phyloP scores from a whole-genome alignment of 257 asterid genomes.

The Rubia yunnanensis region DNA sequence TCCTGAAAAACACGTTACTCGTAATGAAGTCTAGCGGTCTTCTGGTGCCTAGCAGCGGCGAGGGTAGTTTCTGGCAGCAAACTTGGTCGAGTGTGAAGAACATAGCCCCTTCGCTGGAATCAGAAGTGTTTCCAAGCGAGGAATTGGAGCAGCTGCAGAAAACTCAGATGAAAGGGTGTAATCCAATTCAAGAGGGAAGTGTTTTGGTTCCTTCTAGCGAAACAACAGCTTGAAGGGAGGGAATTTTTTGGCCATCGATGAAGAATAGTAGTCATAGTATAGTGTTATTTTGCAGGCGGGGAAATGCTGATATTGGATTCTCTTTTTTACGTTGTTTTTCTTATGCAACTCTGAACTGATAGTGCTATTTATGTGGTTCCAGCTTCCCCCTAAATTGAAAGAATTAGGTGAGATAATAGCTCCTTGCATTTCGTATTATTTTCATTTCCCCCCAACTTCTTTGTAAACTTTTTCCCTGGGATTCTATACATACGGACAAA shows the following conservation, averaged over 20 bases:
- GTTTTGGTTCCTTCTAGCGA: constrained; percentile 49
- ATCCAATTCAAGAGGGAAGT: constrained; percentile 29
- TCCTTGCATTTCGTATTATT: not conserved
- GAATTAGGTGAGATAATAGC: not conserved
- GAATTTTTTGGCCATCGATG: not conserved
- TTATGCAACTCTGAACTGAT: not conserved
- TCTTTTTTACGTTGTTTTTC: not conserved
- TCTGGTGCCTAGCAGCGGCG: constrained; percentile 48
- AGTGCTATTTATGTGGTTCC: not conserved
- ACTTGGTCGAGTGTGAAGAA: constrained; percentile 76
- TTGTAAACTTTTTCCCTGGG: too few species aligned
- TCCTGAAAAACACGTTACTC: constrained; percentile 69
- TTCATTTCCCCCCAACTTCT: not conserved
- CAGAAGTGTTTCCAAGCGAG: constrained; percentile 53
- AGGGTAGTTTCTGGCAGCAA: constrained; percentile 70
- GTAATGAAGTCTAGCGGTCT: constrained; percentile 65
- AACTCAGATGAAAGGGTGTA: constrained; percentile 29
- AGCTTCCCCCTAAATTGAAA: not conserved
- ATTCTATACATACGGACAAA: too few species aligned
- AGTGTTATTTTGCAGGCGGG: not conserved
- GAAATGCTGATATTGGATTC: not conserved
- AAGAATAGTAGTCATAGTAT: not conserved
- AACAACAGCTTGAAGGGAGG: constrained; percentile 37
- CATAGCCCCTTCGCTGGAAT: constrained; percentile 58
- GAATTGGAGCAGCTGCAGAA: constrained; percentile 56